Percentiles rank a stretch among this genome's conserved stretches.
These are phyloP conservation scores for Pseudodiploospora longispora DNA, from an alignment of 2,329 filamentous ascomycete species.

Conservation along the genomic window DNA sequence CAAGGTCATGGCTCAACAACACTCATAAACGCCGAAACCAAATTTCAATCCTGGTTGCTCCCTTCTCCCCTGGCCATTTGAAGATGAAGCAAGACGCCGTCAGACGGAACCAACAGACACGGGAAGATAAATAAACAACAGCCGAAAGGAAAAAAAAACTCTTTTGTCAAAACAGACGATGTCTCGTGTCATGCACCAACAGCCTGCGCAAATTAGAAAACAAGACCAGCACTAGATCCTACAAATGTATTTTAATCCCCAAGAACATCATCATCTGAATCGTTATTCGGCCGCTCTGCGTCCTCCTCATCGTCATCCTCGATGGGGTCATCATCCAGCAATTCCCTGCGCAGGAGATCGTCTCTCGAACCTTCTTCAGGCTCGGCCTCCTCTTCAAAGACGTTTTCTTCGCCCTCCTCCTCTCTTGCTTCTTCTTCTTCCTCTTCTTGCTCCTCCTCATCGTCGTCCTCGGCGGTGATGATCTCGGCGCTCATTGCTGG, in stretches of 20 bases:
- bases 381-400: constrained; percentile 40
- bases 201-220: no score
- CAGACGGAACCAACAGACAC: no score
- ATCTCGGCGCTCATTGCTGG: constrained; percentile 35
- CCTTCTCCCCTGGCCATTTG: no score
- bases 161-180: no score
- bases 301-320: constrained; percentile 27
- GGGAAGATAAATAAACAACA: no score
- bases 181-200: no score
- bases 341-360: constrained; percentile 46
- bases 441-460: constrained; percentile 31
- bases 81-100: no score
- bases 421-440: constrained; percentile 41
- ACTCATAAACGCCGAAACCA: no score
- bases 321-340: constrained; percentile 42
- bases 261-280: constrained; percentile 36
- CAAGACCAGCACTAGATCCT: no score
- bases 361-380: constrained; percentile 52
- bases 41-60: no score
- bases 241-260: constrained; percentile 29
- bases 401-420: constrained; percentile 44
- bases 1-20: no score
- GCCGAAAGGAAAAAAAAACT: no score
- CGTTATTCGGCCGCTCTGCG: constrained; percentile 23
- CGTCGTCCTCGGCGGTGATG: constrained; percentile 34